Evolutionary conservation across 805 yeast species (phyloP), one percentile per base, ranked within the genome.

Genomic region (Blastobotrys terrestris): DNA sequence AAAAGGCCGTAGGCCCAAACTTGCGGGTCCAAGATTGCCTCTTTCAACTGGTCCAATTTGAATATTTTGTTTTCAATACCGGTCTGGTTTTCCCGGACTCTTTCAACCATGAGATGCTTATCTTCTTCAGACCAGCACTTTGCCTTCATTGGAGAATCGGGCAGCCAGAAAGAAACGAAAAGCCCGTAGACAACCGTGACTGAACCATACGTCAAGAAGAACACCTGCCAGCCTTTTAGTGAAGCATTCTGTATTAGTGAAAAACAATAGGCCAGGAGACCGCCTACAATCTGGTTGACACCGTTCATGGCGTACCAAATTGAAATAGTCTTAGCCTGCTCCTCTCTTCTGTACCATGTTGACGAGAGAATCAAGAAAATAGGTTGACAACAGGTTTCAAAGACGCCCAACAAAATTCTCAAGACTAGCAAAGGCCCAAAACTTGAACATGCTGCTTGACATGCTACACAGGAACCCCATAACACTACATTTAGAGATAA

Each of bases 131-230:
- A 62, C 50, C 70, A 67, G 48, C 71, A 70, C 67, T 73, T 70
- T 7, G 79, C 77, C n/a, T 64, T 64, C 39, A 53, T 42, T 49
- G 84, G 84, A 39, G 70, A 63, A 55, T 78, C 81, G n/a, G 84
- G 84, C 44, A 46, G n/a, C 41, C 44, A 46, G 31, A 19, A 41
- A n/a, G 46, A 15, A 6, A 46, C 50, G 13, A 75, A 41, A 31
- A 63, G 22, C 1, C 65, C 66, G 42, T 72, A 56, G 14, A 75
- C 40, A 18, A 80, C 67, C 0, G 86, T 78, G 44, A 78, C 61
- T 13, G 79, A 76, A 46, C 86, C 88, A 52, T 77, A 73, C 50
- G 81, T 75, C 31, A 82, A 73, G 66, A 75, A 77, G 52, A 80
- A 74, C 14, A 81, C 62, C 58, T 77, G 75, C 85, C 85, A 83